Conservation (phyloP, 305 asterid species). For the Fraxinus paxiana region DNA sequence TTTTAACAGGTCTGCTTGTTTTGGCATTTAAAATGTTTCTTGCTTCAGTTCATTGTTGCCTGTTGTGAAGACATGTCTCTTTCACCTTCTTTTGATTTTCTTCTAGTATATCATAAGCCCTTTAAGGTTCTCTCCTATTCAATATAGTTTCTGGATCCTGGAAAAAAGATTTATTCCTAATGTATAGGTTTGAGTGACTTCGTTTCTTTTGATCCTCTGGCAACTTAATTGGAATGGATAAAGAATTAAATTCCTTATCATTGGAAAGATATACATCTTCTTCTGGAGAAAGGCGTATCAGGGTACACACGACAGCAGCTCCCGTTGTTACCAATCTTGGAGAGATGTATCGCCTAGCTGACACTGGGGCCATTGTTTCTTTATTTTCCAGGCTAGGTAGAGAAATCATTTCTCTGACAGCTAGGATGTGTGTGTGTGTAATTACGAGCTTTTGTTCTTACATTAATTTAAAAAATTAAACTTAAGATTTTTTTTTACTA, state of each 20-base stretch:
- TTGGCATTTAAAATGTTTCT: slow-evolving; percentile 8
- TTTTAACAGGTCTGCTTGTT: not conserved
- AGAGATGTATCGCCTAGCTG: slow-evolving; percentile 94
- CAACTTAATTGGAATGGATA: slow-evolving; percentile 17
- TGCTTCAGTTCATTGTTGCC: not conserved
- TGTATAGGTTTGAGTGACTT: not conserved
- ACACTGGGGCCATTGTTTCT: slow-evolving; percentile 78
- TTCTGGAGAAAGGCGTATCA: slow-evolving; percentile 94
- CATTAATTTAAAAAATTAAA: not conserved
- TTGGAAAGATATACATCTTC: slow-evolving; percentile 79
- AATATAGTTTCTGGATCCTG: not conserved
- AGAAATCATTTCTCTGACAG: slow-evolving; percentile 1
- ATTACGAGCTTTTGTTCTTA: not conserved
- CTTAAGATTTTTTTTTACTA: not conserved
- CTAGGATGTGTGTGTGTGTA: not conserved
- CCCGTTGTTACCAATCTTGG: slow-evolving; percentile 86
- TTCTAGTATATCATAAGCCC: not conserved
- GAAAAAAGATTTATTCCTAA: not conserved
- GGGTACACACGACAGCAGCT: slow-evolving; percentile 96
- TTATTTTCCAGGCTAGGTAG: slow-evolving; percentile 86
- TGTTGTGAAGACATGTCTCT: not conserved
- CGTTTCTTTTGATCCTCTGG: not conserved
- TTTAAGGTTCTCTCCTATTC: not conserved
- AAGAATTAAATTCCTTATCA: slow-evolving; percentile 38
- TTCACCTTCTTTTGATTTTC: not conserved